Conservation (phyloP, 495 filamentous ascomycete genomes). For the Annulohypoxylon moriforme region DNA sequence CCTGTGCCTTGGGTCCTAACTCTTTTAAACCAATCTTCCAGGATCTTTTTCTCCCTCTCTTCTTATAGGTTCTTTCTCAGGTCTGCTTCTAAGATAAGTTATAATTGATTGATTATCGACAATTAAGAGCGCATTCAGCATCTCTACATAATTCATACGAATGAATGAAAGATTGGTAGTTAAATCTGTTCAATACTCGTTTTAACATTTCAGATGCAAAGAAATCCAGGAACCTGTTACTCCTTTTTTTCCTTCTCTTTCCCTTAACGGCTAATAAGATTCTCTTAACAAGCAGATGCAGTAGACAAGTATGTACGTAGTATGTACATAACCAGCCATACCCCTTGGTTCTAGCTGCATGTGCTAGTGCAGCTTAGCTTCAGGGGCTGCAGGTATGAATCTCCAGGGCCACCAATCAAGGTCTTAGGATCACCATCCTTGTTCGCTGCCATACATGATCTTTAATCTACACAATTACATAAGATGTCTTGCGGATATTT, state of each 20-base stretch:
- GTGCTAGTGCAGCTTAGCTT: conserved; percentile 6
- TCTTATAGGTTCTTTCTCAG: not conserved
- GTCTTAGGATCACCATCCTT: not conserved
- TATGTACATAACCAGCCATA: too few relatives aligned
- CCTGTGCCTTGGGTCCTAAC: not conserved
- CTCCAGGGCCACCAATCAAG: conserved; percentile 21
- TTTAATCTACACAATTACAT: not conserved
- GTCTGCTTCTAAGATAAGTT: not conserved
- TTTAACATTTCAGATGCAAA: conserved; percentile 14
- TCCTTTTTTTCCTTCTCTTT: conserved; percentile 31
- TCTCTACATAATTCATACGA: conserved; percentile 4
- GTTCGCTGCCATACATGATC: not conserved
- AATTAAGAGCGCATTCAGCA: conserved; percentile 1
- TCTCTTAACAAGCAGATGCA: conserved; percentile 19
- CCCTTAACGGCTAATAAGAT: conserved; percentile 23
- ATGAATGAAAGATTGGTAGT: not conserved
- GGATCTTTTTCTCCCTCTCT: not conserved
- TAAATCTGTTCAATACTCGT: not conserved
- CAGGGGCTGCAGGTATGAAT: conserved; percentile 16
- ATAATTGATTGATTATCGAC: not conserved
- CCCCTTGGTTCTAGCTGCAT: not conserved
- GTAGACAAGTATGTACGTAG: too few relatives aligned
- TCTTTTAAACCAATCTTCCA: not conserved
- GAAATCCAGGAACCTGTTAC: conserved; percentile 5
- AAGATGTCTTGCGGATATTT: not conserved